These are phyloP conservation scores for Moricandia arvensis DNA, from an alignment of 345 rosid species.

Conservation along the genomic window DNA sequence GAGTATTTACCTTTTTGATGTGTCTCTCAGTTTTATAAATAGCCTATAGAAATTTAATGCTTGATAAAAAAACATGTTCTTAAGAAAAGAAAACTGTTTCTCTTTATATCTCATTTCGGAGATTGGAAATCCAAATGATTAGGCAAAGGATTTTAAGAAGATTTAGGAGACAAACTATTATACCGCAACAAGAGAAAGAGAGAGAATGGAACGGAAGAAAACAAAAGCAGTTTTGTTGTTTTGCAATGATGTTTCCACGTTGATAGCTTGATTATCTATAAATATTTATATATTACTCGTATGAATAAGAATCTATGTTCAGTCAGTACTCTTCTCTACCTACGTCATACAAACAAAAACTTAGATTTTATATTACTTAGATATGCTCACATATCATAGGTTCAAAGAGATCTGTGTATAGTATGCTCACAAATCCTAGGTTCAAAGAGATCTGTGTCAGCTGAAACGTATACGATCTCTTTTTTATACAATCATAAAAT, in stretches of 20 bases:
- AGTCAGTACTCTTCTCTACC: neutral
- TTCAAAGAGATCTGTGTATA: neutral
- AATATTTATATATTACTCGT: neutral
- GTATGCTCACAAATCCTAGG: neutral
- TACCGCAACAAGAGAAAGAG: constrained; percentile 8
- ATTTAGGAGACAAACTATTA: constrained; percentile 34
- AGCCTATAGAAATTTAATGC: constrained; percentile 1
- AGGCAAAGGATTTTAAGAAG: constrained; percentile 36
- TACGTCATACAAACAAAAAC: neutral
- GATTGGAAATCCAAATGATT: constrained; percentile 37
- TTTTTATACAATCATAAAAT: no score
- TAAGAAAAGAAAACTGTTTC: neutral
- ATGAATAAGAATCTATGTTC: neutral
- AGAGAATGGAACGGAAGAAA: neutral
- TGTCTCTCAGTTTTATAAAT: constrained; percentile 15
- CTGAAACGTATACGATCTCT: neutral
- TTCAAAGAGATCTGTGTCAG: neutral
- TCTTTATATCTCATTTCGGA: constrained; percentile 7
- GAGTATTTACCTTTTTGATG: neutral
- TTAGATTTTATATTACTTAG: neutral
- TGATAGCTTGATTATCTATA: neutral
- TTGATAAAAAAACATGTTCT: constrained; percentile 20
- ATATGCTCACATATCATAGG: neutral
- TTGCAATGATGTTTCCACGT: constrained; percentile 39
- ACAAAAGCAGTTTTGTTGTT: constrained; percentile 31